phyloP scores from a whole-genome alignment of 177 flowering plant genomes.

The Vitis hybrid region DNA sequence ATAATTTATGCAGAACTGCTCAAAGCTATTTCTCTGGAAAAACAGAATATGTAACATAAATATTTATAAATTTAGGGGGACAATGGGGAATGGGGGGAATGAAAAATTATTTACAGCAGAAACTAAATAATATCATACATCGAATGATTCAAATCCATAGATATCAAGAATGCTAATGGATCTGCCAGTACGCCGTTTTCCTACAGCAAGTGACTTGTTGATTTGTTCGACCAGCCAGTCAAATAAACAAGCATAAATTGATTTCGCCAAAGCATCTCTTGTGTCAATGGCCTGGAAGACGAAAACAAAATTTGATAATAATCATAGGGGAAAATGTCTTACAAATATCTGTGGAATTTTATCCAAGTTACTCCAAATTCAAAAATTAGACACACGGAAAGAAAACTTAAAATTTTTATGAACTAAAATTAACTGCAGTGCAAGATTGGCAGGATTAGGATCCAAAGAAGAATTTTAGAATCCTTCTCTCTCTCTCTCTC shows the following conservation, averaged over 20 bases:
- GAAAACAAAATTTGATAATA: slow-evolving; percentile 2
- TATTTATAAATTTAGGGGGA: neutral
- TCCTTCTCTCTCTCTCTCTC: too few relatives aligned
- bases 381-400: neutral
- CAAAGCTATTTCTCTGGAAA: slow-evolving; percentile 91
- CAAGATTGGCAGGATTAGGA: neutral
- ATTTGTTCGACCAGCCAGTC: slow-evolving; percentile 98
- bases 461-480: neutral
- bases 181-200: slow-evolving; percentile 92
- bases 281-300: slow-evolving; percentile 78
- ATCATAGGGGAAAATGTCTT: neutral
- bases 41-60: slow-evolving; percentile 9
- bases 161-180: slow-evolving; percentile 99
- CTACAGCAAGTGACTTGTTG: slow-evolving; percentile 91
- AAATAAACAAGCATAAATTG: slow-evolving; percentile 92
- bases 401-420: neutral
- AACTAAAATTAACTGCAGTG: too few relatives aligned
- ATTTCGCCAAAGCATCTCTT: slow-evolving; percentile 97
- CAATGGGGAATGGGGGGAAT: neutral
- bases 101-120: neutral
- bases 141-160: slow-evolving; percentile 97
- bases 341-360: too few relatives aligned
- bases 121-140: slow-evolving; percentile 43
- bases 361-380: neutral
- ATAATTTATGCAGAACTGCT: slow-evolving; percentile 99